Conservation (phyloP, 73 alveolate species). For the Paramecium octaurelia region DNA sequence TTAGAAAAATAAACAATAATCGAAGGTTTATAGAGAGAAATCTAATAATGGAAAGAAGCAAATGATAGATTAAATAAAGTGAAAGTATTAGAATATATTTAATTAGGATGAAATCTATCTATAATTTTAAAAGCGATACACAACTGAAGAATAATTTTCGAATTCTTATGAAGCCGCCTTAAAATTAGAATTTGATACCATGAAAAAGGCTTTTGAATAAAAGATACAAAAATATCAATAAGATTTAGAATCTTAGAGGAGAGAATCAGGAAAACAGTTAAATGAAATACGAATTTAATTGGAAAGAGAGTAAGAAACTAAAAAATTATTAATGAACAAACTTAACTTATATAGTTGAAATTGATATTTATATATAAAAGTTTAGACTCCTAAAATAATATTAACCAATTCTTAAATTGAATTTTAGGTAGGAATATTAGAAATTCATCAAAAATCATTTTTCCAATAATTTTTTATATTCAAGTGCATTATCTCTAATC, state of each 20-base stretch:
- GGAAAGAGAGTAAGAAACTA: constrained; percentile 32
- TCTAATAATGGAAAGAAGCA: background rate
- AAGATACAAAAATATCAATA: background rate
- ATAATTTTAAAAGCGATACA: background rate
- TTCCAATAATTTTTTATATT: background rate
- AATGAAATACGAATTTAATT: background rate
- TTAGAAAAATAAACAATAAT: background rate
- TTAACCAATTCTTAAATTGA: too few species aligned
- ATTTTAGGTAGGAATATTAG: background rate
- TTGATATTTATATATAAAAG: background rate
- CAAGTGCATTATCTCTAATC: background rate
- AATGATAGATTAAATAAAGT: background rate
- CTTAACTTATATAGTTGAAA: constrained; percentile 19
- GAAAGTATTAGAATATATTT: background rate
- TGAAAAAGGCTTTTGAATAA: constrained; percentile 32
- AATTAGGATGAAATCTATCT: constrained; percentile 26
- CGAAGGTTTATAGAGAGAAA: background rate
- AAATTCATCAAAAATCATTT: too few species aligned
- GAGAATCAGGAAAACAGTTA: background rate
- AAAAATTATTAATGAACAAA: constrained; percentile 33
- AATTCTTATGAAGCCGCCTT: constrained; percentile 51
- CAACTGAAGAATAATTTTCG: background rate
- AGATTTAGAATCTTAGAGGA: background rate
- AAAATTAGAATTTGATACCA: constrained; percentile 19
- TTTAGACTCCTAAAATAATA: too few species aligned